Conservation (phyloP, 202 grass and related monocot genomes). For the Dendrocalamus latiflorus region DNA sequence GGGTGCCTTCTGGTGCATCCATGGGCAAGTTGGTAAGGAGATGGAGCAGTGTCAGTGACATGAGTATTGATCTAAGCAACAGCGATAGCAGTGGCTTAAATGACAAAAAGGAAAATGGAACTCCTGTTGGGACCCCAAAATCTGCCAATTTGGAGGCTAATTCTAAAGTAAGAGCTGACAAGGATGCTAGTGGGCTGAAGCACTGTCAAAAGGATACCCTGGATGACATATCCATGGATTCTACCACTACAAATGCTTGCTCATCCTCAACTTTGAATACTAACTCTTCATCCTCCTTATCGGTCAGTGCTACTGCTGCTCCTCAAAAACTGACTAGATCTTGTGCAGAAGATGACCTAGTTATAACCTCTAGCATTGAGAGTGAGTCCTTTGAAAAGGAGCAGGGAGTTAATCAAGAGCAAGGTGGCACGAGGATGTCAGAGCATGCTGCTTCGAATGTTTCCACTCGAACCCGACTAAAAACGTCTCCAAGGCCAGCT, state of each 20-base stretch:
- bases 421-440: background rate
- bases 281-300: conserved; percentile 11
- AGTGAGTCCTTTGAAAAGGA: conserved; percentile 39
- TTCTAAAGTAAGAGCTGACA: conserved; percentile 43
- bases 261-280: conserved; percentile 26
- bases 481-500: conserved; percentile 29
- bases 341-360: conserved; percentile 33
- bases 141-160: conserved; percentile 47
- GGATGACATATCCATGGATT: conserved; percentile 24
- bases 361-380: conserved; percentile 32
- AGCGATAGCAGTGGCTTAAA: conserved; percentile 49
- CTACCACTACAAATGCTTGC: background rate
- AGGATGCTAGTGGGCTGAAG: conserved; percentile 35
- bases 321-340: conserved; percentile 26
- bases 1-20: conserved; percentile 78
- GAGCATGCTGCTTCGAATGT: conserved; percentile 24
- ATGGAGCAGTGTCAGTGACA: conserved; percentile 96
- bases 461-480: conserved; percentile 32
- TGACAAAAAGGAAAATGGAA: conserved; percentile 74
- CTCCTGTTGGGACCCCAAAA: conserved; percentile 53
- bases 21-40: conserved; percentile 85
- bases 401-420: conserved; percentile 20
- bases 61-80: conserved; percentile 94
- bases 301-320: background rate
- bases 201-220: conserved; percentile 47